Evolutionary conservation across 78 protist genomes (phyloP).

Genomic region (Planoprotostelium fungivorum): DNA sequence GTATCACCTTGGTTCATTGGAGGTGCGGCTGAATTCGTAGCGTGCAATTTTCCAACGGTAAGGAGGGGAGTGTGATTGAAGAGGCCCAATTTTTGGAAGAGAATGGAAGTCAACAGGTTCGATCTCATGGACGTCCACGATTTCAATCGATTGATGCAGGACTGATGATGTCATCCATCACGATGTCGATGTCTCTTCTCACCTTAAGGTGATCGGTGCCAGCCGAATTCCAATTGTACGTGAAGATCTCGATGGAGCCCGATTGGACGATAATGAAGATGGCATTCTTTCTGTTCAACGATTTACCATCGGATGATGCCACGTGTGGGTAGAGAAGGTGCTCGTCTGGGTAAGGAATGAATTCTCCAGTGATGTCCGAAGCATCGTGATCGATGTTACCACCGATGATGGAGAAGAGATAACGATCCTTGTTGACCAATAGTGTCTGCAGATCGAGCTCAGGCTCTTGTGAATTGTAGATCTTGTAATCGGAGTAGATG

Average conservation of each 20-base stretch:
- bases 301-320: constrained; percentile 14
- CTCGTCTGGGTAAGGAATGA: constrained; percentile 11
- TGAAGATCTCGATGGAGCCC: constrained; percentile 3
- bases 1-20: background rate
- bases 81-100: constrained; percentile 51
- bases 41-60: background rate
- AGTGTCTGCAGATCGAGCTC: background rate
- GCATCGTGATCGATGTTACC: constrained; percentile 7
- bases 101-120: constrained; percentile 20
- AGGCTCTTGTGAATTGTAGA: background rate
- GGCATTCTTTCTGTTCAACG: constrained; percentile 17
- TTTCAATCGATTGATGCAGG: constrained; percentile 15
- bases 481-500: background rate
- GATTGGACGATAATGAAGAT: constrained; percentile 10
- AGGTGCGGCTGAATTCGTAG: background rate
- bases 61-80: constrained; percentile 45
- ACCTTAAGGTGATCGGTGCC: constrained; percentile 19
- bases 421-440: background rate
- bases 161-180: background rate
- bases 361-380: background rate
- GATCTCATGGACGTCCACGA: constrained; percentile 20
- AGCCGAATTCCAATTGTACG: constrained; percentile 40
- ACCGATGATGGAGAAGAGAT: background rate
- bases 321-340: constrained; percentile 24
- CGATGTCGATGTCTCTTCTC: background rate